These are phyloP conservation scores for Patellifolia procumbens DNA, from an alignment of 179 eudicot genomes.

Conservation along the genomic window DNA sequence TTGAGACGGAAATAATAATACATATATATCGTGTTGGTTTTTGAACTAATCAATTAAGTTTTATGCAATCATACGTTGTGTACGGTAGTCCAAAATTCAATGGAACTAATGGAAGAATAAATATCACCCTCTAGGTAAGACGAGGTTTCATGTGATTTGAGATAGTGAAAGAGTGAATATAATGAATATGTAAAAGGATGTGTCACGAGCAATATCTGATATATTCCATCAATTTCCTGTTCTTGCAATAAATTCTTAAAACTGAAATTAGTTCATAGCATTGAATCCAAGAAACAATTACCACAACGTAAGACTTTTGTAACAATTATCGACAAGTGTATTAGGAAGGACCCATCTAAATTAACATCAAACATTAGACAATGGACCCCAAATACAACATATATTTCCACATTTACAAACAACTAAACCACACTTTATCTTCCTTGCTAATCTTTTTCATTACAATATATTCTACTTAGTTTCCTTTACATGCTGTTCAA, in stretches of 20 bases:
- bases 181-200: neutral
- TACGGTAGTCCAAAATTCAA: neutral
- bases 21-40: no score
- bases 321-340: no score
- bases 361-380: neutral
- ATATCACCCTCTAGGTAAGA: neutral
- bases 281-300: neutral
- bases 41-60: no score
- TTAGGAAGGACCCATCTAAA: no score
- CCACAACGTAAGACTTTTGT: neutral
- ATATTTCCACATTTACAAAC: neutral
- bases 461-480: neutral
- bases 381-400: neutral
- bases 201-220: constrained; percentile 23
- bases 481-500: neutral
- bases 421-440: constrained; percentile 9
- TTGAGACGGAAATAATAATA: no score
- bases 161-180: constrained; percentile 7
- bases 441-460: constrained; percentile 1
- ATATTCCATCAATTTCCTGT: neutral
- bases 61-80: neutral
- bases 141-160: constrained; percentile 16
- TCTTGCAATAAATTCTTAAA: neutral
- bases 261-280: neutral
- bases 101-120: constrained; percentile 2